A percentile compares a stretch with the other conserved stretches of the same genome.
phyloP scores from a whole-genome alignment of 2,329 filamentous ascomycete genomes.

The Fusarium falciforme region DNA sequence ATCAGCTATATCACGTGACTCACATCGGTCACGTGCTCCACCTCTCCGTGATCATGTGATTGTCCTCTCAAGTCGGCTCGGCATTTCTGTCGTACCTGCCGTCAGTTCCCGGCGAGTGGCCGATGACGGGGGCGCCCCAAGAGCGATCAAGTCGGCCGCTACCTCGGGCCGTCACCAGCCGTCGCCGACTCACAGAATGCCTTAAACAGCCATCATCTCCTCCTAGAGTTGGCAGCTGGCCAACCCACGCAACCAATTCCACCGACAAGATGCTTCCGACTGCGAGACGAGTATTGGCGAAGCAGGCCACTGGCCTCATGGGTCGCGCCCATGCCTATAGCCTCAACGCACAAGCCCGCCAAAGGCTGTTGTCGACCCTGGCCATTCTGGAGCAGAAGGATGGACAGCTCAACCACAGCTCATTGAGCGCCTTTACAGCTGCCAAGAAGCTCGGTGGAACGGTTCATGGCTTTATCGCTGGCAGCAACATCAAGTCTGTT shows the following conservation, averaged over 20 bases:
- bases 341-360: slow-evolving; percentile 47
- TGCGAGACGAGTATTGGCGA: slow-evolving; percentile 44
- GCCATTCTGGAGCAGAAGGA: slow-evolving; percentile 93
- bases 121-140: slow-evolving; percentile 41
- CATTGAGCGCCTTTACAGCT: slow-evolving; percentile 86
- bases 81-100: slow-evolving; percentile 33
- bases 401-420: slow-evolving; percentile 85
- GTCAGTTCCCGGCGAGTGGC: slow-evolving; percentile 40
- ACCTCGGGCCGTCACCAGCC: slow-evolving; percentile 56
- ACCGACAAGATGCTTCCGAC: slow-evolving; percentile 47
- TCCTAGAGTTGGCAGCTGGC: slow-evolving; percentile 25
- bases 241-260: slow-evolving; percentile 22
- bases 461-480: slow-evolving; percentile 89
- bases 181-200: slow-evolving; percentile 38
- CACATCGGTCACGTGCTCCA: rapidly evolving
- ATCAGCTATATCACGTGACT: slow-evolving; percentile 15
- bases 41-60: slow-evolving; percentile 12
- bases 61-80: slow-evolving; percentile 27
- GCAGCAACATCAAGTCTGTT: slow-evolving; percentile 77
- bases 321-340: slow-evolving; percentile 40
- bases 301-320: slow-evolving; percentile 43
- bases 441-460: slow-evolving; percentile 87
- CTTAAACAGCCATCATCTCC: slow-evolving; percentile 12
- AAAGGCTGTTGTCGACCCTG: slow-evolving; percentile 81
- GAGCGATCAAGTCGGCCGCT: slow-evolving; percentile 31